phyloP scores from a whole-genome alignment of 2,329 filamentous ascomycete genomes.

The Monilinia aucupariae region DNA sequence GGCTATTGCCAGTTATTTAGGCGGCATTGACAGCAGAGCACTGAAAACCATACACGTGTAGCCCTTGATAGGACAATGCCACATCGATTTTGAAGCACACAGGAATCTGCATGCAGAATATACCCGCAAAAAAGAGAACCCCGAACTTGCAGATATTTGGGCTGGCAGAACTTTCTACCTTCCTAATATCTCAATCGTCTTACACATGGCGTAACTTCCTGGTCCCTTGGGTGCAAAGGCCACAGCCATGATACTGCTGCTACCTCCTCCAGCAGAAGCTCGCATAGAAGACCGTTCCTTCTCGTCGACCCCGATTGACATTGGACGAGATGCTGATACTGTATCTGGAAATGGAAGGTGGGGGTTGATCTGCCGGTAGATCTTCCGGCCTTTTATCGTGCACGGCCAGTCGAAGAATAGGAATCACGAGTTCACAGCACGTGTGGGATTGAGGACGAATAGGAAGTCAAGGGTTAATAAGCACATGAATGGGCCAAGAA shows the following conservation, averaged over 20 bases:
- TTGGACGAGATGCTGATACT: not conserved
- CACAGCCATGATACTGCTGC: not conserved
- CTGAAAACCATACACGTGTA: slow-evolving; percentile 11
- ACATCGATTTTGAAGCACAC: not conserved
- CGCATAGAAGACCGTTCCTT: not conserved
- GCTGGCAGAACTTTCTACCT: slow-evolving; percentile 11
- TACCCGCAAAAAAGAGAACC: not conserved
- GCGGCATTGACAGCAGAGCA: not conserved
- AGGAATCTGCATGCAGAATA: not conserved
- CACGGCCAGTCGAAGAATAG: not conserved
- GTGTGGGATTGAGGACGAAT: not conserved
- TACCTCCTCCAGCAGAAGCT: not conserved
- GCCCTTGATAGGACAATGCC: slow-evolving; percentile 10
- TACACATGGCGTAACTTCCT: slow-evolving; percentile 2
- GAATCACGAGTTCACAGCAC: not conserved
- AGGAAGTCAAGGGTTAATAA: not conserved
- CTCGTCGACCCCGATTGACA: not conserved
- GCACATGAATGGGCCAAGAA: not conserved
- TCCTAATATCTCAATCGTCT: slow-evolving; percentile 10
- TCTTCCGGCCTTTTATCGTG: not conserved
- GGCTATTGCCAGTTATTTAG: not conserved
- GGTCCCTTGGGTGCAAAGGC: not conserved
- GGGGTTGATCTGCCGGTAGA: slow-evolving; percentile 4
- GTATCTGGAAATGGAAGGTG: not conserved
- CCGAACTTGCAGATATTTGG: slow-evolving; percentile 9